These are phyloP conservation scores for Waltergamsia citrina DNA, from an alignment of 2,329 filamentous ascomycete species.

Conservation along the genomic window DNA sequence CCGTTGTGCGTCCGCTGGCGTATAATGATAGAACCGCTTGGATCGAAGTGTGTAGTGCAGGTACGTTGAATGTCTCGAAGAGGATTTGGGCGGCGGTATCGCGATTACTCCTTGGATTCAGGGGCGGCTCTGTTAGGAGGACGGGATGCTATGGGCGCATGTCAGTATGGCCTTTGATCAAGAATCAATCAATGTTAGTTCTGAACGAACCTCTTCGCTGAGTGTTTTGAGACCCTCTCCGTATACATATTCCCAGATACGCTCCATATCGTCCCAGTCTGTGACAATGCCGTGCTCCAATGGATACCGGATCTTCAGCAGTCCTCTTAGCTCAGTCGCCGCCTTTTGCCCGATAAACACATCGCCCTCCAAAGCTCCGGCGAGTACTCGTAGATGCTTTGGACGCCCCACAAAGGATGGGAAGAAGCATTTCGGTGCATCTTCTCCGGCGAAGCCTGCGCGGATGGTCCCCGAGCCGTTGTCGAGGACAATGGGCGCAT, in stretches of 20 bases:
- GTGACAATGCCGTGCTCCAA: conserved; percentile 97
- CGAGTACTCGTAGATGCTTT: conserved; percentile 89
- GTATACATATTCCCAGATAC: conserved; percentile 98
- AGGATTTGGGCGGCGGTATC: conserved; percentile 95
- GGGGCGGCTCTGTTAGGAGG: conserved; percentile 86
- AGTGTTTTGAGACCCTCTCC: conserved; percentile 91
- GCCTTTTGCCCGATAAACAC: conserved; percentile 89
- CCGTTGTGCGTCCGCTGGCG: conserved; percentile 89
- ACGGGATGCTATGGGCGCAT: conserved; percentile 66
- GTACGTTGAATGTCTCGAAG: conserved; percentile 98
- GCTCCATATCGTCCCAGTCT: conserved; percentile 99
- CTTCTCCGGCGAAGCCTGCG: conserved; percentile 92
- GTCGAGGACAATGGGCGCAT: conserved; percentile 96
- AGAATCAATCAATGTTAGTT: not conserved
- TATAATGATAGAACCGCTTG: conserved; percentile 95
- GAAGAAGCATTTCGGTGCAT: conserved; percentile 93
- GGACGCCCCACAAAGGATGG: conserved; percentile 94
- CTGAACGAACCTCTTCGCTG: conserved; percentile 70
- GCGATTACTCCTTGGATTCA: conserved; percentile 92
- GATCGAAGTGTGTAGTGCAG: conserved; percentile 91
- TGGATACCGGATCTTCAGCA: conserved; percentile 93
- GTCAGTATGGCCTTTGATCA: conserved; percentile 10
- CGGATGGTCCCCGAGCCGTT: conserved; percentile 97
- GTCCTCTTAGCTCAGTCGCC: conserved; percentile 79
- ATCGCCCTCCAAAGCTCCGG: conserved; percentile 93